phyloP scores from a whole-genome alignment of 768 basidiomycete species.

The Melanogaster broomeanus region DNA sequence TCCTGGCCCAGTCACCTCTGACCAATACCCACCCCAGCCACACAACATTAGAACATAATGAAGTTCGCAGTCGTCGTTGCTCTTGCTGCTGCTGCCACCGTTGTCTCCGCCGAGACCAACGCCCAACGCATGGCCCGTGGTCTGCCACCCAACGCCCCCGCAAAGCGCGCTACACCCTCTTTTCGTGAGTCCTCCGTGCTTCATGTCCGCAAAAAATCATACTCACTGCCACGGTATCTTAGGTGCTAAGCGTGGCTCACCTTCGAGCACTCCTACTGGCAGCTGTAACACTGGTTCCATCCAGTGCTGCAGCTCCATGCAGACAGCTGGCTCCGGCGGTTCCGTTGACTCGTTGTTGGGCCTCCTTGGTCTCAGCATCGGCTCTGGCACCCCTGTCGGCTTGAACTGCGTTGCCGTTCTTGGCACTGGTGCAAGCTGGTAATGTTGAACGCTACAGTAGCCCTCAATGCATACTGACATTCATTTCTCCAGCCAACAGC shows the following conservation, averaged over 20 bases:
- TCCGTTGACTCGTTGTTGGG: background rate
- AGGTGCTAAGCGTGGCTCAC: conserved; percentile 39
- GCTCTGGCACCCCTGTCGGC: conserved; percentile 15
- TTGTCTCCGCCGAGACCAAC: conserved; percentile 50
- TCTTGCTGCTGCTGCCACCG: conserved; percentile 38
- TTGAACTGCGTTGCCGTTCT: conserved; percentile 33
- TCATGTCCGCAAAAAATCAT: background rate
- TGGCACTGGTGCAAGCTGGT: conserved; percentile 20
- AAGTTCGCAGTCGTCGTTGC: conserved; percentile 35
- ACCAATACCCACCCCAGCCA: background rate
- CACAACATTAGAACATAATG: conserved; percentile 21
- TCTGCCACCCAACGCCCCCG: conserved; percentile 49
- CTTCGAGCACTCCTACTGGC: conserved; percentile 35
- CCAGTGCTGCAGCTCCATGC: conserved; percentile 19
- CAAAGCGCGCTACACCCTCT: conserved; percentile 32
- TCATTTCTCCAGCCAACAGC: conserved; percentile 23
- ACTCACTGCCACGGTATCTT: background rate
- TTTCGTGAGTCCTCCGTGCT: conserved; percentile 26
- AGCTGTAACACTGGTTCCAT: conserved; percentile 17
- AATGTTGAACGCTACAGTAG: background rate
- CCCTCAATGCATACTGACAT: background rate
- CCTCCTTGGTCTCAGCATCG: background rate
- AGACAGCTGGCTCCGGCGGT: background rate
- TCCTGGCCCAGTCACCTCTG: background rate
- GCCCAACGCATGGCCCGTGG: conserved; percentile 56